Evolutionary conservation across 768 basidiomycete genomes (phyloP).

Genomic region (Sistotremastrum suecicum): DNA sequence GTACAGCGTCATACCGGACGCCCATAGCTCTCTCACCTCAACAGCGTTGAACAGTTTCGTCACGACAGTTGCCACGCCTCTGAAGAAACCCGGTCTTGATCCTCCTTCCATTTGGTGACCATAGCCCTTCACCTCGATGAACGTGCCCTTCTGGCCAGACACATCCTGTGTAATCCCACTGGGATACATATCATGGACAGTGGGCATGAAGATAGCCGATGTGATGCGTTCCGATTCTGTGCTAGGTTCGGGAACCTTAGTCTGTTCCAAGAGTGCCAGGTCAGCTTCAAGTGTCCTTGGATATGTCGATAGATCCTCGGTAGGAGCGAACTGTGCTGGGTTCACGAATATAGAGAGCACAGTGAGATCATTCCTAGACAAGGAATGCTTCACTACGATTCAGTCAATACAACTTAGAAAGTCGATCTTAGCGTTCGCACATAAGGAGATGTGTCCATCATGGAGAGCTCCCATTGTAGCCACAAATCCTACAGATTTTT

Average conservation of each 20-base stretch:
- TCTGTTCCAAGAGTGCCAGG: slow-evolving; percentile 40
- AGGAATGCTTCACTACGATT: slow-evolving; percentile 54
- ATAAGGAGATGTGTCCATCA: slow-evolving; percentile 81
- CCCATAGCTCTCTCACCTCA: slow-evolving; percentile 37
- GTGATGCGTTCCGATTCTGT: slow-evolving; percentile 23
- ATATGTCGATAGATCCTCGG: slow-evolving; percentile 85
- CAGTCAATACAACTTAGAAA: neutral
- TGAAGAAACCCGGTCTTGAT: slow-evolving; percentile 82
- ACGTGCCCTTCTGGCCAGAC: slow-evolving; percentile 66
- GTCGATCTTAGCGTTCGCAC: slow-evolving; percentile 27
- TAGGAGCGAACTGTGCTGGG: slow-evolving; percentile 92
- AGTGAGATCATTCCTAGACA: slow-evolving; percentile 70
- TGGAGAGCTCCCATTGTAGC: slow-evolving; percentile 98
- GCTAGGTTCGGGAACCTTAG: slow-evolving; percentile 15
- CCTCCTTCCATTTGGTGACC: slow-evolving; percentile 87
- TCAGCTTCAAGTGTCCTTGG: slow-evolving; percentile 77
- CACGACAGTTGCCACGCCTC: slow-evolving; percentile 90
- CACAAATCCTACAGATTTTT: slow-evolving; percentile 78
- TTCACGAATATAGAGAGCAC: slow-evolving; percentile 96
- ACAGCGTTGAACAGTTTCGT: slow-evolving; percentile 90
- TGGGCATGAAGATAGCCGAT: slow-evolving; percentile 69
- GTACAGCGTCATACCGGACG: neutral
- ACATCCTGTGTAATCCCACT: slow-evolving; percentile 75
- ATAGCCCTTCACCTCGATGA: slow-evolving; percentile 85
- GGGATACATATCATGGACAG: slow-evolving; percentile 81